Percentiles rank a stretch among this genome's conserved stretches.
Evolutionary conservation across 164 flowering plant genomes (phyloP).

Genomic region (Liriodendron chinense): DNA sequence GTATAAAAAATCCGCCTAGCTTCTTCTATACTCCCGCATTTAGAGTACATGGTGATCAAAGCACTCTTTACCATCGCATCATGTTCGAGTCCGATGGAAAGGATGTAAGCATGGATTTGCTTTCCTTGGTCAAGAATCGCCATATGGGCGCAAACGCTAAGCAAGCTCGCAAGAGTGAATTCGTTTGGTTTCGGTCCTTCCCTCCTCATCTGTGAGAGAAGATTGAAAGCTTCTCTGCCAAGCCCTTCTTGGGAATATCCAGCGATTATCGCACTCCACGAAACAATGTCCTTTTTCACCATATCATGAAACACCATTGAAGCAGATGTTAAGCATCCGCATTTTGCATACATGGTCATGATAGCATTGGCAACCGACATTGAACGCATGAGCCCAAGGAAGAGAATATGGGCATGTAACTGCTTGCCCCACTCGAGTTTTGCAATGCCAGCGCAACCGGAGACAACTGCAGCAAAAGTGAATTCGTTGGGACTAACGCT

Average conservation of each 20-base stretch:
- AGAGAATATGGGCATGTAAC: slow-evolving; percentile 51
- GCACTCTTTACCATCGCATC: slow-evolving; percentile 55
- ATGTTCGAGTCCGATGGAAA: slow-evolving; percentile 56
- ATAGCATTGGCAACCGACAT: slow-evolving; percentile 75
- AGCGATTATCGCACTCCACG: slow-evolving; percentile 86
- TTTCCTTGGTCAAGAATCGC: slow-evolving; percentile 79
- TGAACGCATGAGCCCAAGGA: slow-evolving; percentile 34
- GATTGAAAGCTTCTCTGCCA: slow-evolving; percentile 66
- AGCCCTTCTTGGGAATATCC: slow-evolving; percentile 60
- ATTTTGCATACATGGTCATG: slow-evolving; percentile 74
- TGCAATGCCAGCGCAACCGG: slow-evolving; percentile 50
- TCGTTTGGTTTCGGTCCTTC: slow-evolving; percentile 69
- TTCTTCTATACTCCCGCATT: slow-evolving; percentile 74
- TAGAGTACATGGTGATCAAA: slow-evolving; percentile 78
- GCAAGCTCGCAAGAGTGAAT: slow-evolving; percentile 57
- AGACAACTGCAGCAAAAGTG: slow-evolving; percentile 68
- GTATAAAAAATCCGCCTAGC: slow-evolving; percentile 52
- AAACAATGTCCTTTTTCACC: slow-evolving; percentile 47
- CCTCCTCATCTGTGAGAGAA: slow-evolving; percentile 70
- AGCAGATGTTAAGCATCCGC: slow-evolving; percentile 48
- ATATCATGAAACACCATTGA: slow-evolving; percentile 43
- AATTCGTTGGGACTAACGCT: slow-evolving; percentile 66
- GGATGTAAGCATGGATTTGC: slow-evolving; percentile 64
- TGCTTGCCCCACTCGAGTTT: slow-evolving; percentile 63
- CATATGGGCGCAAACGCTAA: slow-evolving; percentile 69